Evolutionary conservation across 352 stramenopile species (phyloP), one percentile per base, ranked within the genome.

Genomic region (Phytophthora capsici): DNA sequence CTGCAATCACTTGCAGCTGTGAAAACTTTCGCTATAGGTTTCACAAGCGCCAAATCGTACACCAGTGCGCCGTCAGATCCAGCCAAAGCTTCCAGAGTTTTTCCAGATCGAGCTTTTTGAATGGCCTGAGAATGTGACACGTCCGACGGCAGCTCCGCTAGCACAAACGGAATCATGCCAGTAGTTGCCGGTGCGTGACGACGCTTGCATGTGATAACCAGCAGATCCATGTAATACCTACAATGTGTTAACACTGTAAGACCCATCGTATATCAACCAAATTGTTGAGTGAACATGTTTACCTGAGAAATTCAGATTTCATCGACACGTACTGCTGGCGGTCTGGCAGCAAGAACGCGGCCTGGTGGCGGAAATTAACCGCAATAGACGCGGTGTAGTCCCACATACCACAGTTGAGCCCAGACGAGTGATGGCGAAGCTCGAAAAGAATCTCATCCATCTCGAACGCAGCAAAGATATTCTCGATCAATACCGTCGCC

Each of bases 371-470:
- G 19, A 98, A 97, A 62, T 94, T 95, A 66, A 98, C 97, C 66
- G 98, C 96, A 68, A 97, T 97, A 16, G 91, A 98, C 60, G 98
- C 98, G 6, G 98, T 96, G 75, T 99, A 99, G 75, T 99, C 96
- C 95, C 96, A 99, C 65, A 97, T 95, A 34, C 97, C 97, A 71
- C 96, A 99, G 75, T 99, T 99, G 37, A 99, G 74, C 23, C 96
- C 97, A 10, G 89, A 76, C 16, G 91, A 98, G 78, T 99, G 94
- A 58, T 98, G 82, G 44, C 91, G 88, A 48, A 99, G 84, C 73
- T 98, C 96, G 61, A 95, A 99, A 3, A 98, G 77, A 57, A 96
- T 93, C 54, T 99, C 96, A 63, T 99, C 96, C 94, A 99, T 99
- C 64, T 99, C 86, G 69, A 99, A 98, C 16, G 93, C 94, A 7